These are phyloP conservation scores for Elongisporangium undulatum DNA, from an alignment of 352 stramenopile genomes.

Conservation along the genomic window DNA sequence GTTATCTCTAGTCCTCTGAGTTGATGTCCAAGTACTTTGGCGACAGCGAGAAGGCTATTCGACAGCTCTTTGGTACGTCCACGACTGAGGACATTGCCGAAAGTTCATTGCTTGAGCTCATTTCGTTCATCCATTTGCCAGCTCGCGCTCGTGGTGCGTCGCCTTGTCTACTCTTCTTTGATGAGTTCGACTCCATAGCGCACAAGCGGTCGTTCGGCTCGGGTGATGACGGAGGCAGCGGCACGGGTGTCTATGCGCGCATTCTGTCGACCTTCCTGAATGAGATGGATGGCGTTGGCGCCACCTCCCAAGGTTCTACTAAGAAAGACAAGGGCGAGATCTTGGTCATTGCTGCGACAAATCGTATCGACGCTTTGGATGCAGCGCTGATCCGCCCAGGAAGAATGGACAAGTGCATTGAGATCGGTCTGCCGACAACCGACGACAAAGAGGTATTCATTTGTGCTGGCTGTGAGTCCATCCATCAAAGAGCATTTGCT, in stretches of 20 bases:
- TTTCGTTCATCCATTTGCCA: constrained; percentile 6
- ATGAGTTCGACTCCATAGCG: constrained; percentile 81
- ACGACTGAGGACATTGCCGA: not conserved
- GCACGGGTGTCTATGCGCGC: constrained; percentile 65
- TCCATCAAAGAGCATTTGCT: constrained; percentile 1
- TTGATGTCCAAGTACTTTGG: constrained; percentile 87
- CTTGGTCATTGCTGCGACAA: constrained; percentile 73
- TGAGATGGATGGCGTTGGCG: constrained; percentile 79
- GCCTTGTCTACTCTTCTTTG: constrained; percentile 82
- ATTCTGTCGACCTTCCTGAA: constrained; percentile 84
- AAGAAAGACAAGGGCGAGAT: constrained; percentile 28
- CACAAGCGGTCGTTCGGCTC: constrained; percentile 65
- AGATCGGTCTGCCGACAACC: constrained; percentile 46
- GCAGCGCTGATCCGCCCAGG: constrained; percentile 68
- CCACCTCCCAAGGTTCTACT: constrained; percentile 12
- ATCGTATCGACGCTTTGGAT: constrained; percentile 63
- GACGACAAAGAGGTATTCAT: constrained; percentile 37
- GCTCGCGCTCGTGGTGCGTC: constrained; percentile 61
- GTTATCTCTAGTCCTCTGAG: constrained; percentile 53
- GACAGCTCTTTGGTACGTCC: constrained; percentile 63
- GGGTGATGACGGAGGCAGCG: constrained; percentile 23
- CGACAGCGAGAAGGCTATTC: constrained; percentile 80
- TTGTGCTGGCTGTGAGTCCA: constrained; percentile 5
- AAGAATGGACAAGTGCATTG: constrained; percentile 71
- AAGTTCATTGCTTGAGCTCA: not conserved